These are phyloP conservation scores for Polymyxa betae DNA, from an alignment of 208 protist genomes.

Conservation along the genomic window DNA sequence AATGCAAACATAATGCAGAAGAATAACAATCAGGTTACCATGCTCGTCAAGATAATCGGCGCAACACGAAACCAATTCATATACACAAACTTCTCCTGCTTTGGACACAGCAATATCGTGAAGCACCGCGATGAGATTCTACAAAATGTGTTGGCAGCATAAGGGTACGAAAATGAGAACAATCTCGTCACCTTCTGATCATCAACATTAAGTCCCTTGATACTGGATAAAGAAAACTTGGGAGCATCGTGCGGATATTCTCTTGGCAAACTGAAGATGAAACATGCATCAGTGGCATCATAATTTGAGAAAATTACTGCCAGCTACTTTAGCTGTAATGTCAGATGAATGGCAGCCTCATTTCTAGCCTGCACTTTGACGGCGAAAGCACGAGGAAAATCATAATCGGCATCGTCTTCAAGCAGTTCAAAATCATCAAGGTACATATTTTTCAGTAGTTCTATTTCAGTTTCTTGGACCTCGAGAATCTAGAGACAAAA, in stretches of 20 bases:
- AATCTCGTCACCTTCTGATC: conserved; percentile 4
- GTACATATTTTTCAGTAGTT: conserved; percentile 45
- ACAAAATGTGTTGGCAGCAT: background rate
- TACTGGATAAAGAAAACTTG: background rate
- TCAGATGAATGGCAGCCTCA: background rate
- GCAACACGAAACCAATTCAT: background rate
- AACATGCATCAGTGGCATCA: background rate
- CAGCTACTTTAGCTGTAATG: background rate
- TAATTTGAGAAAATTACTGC: background rate
- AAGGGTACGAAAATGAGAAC: background rate
- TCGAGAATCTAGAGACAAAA: conserved; percentile 19
- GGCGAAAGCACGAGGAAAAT: background rate
- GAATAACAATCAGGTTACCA: background rate
- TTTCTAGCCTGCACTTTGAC: background rate
- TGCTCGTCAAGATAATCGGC: conserved; percentile 3
- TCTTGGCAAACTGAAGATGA: background rate
- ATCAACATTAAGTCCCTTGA: background rate
- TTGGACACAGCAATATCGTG: background rate
- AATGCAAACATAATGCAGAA: background rate
- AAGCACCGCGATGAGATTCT: background rate
- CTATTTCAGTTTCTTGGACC: conserved; percentile 14
- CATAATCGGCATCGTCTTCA: conserved; percentile 28
- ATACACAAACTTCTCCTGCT: conserved; percentile 31
- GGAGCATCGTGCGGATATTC: conserved; percentile 17
- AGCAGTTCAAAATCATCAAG: conserved; percentile 1